A percentile compares a stretch with the other conserved stretches of the same genome.
Evolutionary conservation across 371 early-diverging fungal species (phyloP).

Genomic region (Mortierella sp.): DNA sequence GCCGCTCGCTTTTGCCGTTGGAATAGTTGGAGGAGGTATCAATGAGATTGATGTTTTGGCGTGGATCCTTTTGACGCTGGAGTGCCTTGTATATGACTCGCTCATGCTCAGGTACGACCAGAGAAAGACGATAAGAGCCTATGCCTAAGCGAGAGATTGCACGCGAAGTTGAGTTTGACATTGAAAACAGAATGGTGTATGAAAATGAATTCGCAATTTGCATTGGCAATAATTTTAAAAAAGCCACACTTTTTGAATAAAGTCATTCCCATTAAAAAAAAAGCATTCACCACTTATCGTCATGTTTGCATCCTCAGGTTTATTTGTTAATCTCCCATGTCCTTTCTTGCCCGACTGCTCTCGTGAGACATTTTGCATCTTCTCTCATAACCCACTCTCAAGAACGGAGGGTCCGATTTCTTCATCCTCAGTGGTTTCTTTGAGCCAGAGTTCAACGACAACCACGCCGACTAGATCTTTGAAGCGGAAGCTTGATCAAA

Average conservation of each 20-base stretch:
- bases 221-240: not conserved
- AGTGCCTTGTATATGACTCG: slow-evolving; percentile 44
- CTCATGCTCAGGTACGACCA: slow-evolving; percentile 42
- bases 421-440: not conserved
- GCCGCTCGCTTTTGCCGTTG: slow-evolving; percentile 51
- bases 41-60: slow-evolving; percentile 49
- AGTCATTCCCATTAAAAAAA: not conserved
- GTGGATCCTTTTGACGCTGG: slow-evolving; percentile 44
- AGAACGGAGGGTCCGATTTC: not conserved
- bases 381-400: slow-evolving; percentile 18
- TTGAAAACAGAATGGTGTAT: not conserved
- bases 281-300: not conserved
- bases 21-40: slow-evolving; percentile 55
- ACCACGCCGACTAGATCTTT: not conserved
- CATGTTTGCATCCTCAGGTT: slow-evolving; percentile 49
- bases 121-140: slow-evolving; percentile 44
- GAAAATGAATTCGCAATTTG: not conserved
- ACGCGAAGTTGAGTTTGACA: slow-evolving; percentile 25
- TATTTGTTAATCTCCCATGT: slow-evolving; percentile 41
- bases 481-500: slow-evolving; percentile 17
- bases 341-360: slow-evolving; percentile 40
- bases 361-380: slow-evolving; percentile 44
- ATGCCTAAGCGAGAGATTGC: slow-evolving; percentile 51
- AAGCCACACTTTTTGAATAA: not conserved
- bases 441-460: slow-evolving; percentile 1